A percentile compares a stretch with the other conserved stretches of the same genome.
phyloP scores from a whole-genome alignment of 768 basidiomycete species.

The Serendipita vermifera region DNA sequence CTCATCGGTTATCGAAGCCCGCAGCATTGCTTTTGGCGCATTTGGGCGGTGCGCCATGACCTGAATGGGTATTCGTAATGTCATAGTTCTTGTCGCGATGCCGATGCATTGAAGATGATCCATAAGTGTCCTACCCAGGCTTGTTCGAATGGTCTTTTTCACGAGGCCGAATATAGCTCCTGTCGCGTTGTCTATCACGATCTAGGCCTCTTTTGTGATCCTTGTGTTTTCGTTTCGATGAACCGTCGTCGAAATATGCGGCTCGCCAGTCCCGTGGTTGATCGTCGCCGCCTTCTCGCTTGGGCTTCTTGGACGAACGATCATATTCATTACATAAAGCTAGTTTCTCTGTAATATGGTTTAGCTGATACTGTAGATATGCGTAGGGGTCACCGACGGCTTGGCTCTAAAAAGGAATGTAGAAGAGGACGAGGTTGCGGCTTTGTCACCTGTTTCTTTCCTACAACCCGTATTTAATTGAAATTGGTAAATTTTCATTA shows the following conservation, averaged over 20 bases:
- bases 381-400: too few relatives aligned
- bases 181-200: slow-evolving; percentile 22
- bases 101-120: slow-evolving; percentile 12
- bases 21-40: slow-evolving; percentile 19
- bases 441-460: too few relatives aligned
- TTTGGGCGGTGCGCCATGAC: slow-evolving; percentile 13
- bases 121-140: slow-evolving; percentile 19
- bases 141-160: slow-evolving; percentile 22
- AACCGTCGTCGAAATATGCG: too few relatives aligned
- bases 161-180: slow-evolving; percentile 22
- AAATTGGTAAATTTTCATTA: too few relatives aligned
- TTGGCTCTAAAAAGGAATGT: too few relatives aligned
- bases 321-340: neutral
- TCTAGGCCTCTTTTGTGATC: slow-evolving; percentile 27
- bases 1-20: too few relatives aligned
- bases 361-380: too few relatives aligned
- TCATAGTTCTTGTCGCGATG: neutral
- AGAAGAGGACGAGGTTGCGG: too few relatives aligned
- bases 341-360: too few relatives aligned
- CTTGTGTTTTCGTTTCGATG: slow-evolving; percentile 22
- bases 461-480: too few relatives aligned
- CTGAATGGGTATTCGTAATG: neutral
- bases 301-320: neutral
- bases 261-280: too few relatives aligned
- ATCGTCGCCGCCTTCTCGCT: too few relatives aligned